These are phyloP conservation scores for Penicillium sp. DNA, from an alignment of 2,329 filamentous ascomycete species.

Conservation along the genomic window DNA sequence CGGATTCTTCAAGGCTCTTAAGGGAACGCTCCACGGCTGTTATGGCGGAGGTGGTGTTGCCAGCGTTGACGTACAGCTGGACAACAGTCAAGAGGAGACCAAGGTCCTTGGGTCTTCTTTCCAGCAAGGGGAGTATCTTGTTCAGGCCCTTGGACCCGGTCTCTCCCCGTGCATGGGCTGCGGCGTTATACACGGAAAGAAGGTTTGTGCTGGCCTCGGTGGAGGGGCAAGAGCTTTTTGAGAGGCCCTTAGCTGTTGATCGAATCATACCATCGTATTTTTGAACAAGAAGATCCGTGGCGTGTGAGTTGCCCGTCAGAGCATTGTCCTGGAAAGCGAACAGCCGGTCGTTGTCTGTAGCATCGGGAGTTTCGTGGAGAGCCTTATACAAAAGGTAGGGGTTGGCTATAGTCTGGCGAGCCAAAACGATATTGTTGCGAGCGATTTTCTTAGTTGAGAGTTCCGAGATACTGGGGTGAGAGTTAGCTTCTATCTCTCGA, in stretches of 20 bases:
- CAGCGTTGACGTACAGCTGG: slow-evolving; percentile 73
- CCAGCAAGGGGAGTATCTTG: slow-evolving; percentile 66
- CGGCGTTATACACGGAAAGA: slow-evolving; percentile 68
- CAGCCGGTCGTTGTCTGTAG: slow-evolving; percentile 53
- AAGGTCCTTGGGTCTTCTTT: slow-evolving; percentile 74
- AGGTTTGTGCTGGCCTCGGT: slow-evolving; percentile 54
- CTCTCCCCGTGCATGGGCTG: slow-evolving; percentile 63
- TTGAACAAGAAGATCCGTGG: slow-evolving; percentile 58
- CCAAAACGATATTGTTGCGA: slow-evolving; percentile 58
- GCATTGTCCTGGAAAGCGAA: slow-evolving; percentile 60
- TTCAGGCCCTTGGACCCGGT: slow-evolving; percentile 69
- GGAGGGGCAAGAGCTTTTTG: slow-evolving; percentile 50
- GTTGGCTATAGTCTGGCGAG: slow-evolving; percentile 50
- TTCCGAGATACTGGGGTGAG: slow-evolving; percentile 52
- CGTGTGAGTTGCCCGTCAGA: slow-evolving; percentile 55
- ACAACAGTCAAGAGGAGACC: slow-evolving; percentile 77
- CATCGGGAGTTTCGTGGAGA: slow-evolving; percentile 51
- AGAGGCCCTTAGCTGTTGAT: slow-evolving; percentile 54
- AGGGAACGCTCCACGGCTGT: slow-evolving; percentile 75
- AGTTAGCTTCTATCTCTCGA: slow-evolving; percentile 9
- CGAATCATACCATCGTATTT: slow-evolving; percentile 61
- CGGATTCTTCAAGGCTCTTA: slow-evolving; percentile 65
- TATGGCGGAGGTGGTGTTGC: slow-evolving; percentile 72
- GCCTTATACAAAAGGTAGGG: slow-evolving; percentile 60
- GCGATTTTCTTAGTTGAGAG: slow-evolving; percentile 60